These are phyloP conservation scores for Senna siamea DNA, from an alignment of 306 rosid species.

Conservation along the genomic window DNA sequence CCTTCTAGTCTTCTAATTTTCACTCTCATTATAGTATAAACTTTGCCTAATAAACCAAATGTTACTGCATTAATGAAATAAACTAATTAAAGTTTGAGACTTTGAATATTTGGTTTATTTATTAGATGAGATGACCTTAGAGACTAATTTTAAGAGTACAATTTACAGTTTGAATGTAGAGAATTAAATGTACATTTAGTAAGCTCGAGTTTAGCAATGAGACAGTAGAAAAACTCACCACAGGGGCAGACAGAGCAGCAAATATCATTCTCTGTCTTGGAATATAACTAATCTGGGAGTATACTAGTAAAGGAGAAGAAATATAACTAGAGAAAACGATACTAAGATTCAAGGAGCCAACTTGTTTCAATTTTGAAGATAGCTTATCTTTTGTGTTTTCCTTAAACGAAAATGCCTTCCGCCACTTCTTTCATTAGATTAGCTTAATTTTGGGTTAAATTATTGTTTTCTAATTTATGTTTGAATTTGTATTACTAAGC, in stretches of 20 bases:
- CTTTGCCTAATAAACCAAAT: neutral
- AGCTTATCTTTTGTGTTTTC: constrained; percentile 48
- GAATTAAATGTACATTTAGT: neutral
- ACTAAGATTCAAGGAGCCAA: neutral
- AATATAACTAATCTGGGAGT: neutral
- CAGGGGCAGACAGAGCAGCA: neutral
- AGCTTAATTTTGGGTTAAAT: constrained; percentile 57
- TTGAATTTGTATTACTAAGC: neutral
- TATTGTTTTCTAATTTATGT: neutral
- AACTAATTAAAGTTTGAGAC: neutral
- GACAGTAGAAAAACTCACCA: neutral
- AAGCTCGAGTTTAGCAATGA: neutral
- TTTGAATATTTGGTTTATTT: neutral
- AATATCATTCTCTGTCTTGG: neutral
- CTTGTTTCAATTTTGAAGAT: neutral
- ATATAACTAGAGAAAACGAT: neutral
- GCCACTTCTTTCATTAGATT: constrained; percentile 57
- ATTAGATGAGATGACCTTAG: neutral
- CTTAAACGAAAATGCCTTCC: constrained; percentile 52
- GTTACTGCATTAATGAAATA: neutral
- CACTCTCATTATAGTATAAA: neutral
- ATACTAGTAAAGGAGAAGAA: neutral
- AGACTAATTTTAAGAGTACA: neutral
- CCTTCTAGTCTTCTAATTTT: too few species aligned
- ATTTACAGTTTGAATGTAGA: neutral